Evolutionary conservation across 495 filamentous ascomycete genomes (phyloP), one percentile per base, ranked within the genome.

Genomic region (Neurospora sp.): DNA sequence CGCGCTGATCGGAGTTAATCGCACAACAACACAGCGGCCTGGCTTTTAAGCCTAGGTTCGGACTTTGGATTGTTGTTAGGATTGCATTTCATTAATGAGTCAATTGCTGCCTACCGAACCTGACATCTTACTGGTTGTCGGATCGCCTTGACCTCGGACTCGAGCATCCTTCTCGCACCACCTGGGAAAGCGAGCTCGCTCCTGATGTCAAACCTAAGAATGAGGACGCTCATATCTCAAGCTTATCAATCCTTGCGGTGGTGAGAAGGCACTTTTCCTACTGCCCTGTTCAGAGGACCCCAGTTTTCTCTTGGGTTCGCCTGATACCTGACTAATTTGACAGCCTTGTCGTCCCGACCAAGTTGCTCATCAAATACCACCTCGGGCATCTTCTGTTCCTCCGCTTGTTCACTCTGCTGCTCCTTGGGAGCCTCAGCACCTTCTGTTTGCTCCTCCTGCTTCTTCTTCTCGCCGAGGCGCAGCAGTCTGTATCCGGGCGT

Each of bases 271-370:
- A 66, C 54, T 19, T 79, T 79, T 40, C 83, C 87, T 73, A 87
- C 92, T 13, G 95, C 95, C 69, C 89, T 86, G 76, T 85, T 90
- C 89, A 97, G 90, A 0, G 96, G 96, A 0, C 96, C 96, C 96
- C 96, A 99, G 78, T 98, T 94, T 62, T 91, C 89, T 42, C 90
- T 84, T 17, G 96, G 96, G 78, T 98, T 98, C 37, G 88, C 78
- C 83, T 96, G 96, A 80, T 97, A 99, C 66, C 94, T 85, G 42
- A 95, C 88, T 24, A 94, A 82, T 69, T 90, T 90, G 73, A 86
- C 90, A 71, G 81, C 83, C 24, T 84, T 87, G 40, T 82, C 82
- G 72, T 95, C 90, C 73, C 84, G 90, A 0, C 94, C 96, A 19
- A 97, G 85, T 69, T 83, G 82, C 73, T 94, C 91, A 80, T 99